These are phyloP conservation scores for Thelephora ganbajun DNA, from an alignment of 768 basidiomycete genomes.

Conservation along the genomic window DNA sequence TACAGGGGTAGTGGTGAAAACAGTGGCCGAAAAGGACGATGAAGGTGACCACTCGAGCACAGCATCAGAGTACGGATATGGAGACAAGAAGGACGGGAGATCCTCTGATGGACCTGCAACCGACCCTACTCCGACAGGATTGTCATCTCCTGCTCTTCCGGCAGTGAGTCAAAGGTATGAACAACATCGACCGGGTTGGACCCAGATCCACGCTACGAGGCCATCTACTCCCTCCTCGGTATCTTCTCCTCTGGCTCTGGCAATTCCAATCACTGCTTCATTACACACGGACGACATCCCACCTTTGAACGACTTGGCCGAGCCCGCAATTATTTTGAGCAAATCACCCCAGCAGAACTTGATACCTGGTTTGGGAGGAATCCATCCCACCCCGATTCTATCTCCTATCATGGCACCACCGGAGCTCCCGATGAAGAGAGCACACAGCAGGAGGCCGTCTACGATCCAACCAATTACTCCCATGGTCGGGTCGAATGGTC, in stretches of 20 bases:
- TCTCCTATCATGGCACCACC: conserved; percentile 46
- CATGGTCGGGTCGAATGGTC: conserved; percentile 19
- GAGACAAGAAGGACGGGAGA: conserved; percentile 17
- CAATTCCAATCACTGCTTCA: conserved; percentile 70
- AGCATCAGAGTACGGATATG: conserved; percentile 49
- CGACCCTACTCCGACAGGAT: conserved; percentile 60
- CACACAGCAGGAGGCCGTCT: conserved; percentile 48
- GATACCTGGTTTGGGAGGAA: conserved; percentile 14
- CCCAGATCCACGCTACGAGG: conserved; percentile 28
- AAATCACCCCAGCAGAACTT: conserved; percentile 49
- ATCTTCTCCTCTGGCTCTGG: conserved; percentile 76
- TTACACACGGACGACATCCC: conserved; percentile 45
- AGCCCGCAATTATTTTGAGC: conserved; percentile 25
- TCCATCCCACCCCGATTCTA: conserved; percentile 44
- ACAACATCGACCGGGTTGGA: conserved; percentile 3
- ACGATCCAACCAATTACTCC: conserved; percentile 54
- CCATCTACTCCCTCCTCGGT: conserved; percentile 84
- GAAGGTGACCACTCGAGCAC: conserved; percentile 46
- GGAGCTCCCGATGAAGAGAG: conserved; percentile 38
- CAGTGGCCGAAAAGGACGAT: conserved; percentile 12
- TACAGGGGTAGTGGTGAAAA: conserved; percentile 1
- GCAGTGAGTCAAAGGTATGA: conserved; percentile 5
- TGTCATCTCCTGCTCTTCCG: conserved; percentile 28
- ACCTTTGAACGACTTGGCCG: conserved; percentile 47
- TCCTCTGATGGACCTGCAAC: conserved; percentile 21